A percentile compares a stretch with the other conserved stretches of the same genome.
phyloP scores from a whole-genome alignment of 805 yeast species.

The Candida broadrunensis region DNA sequence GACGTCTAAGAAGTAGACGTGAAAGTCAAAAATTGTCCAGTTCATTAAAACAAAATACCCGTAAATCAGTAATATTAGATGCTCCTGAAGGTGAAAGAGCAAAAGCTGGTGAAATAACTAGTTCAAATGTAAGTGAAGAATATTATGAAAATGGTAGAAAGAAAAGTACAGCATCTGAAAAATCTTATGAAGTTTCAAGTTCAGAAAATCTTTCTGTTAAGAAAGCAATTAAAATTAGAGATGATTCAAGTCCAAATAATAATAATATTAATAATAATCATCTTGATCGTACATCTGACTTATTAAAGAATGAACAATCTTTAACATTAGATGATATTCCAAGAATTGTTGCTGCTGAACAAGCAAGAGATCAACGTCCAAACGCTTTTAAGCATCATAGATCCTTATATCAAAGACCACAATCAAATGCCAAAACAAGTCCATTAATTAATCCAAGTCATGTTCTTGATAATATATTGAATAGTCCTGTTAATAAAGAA shows the following conservation, averaged over 20 bases:
- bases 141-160: slow-evolving; percentile 7
- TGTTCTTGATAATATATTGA: slow-evolving; percentile 7
- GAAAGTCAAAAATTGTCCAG: slow-evolving; percentile 57
- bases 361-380: slow-evolving; percentile 89
- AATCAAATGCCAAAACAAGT: slow-evolving; percentile 8
- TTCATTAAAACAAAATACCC: slow-evolving; percentile 56
- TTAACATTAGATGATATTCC: slow-evolving; percentile 95
- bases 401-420: slow-evolving; percentile 35
- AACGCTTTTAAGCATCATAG: slow-evolving; percentile 86
- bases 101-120: slow-evolving; percentile 7
- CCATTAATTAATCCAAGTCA: slow-evolving; percentile 4
- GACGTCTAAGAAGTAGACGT: slow-evolving; percentile 69
- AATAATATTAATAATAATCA: slow-evolving; percentile 27
- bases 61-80: slow-evolving; percentile 65
- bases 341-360: slow-evolving; percentile 94
- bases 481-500: not conserved
- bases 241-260: slow-evolving; percentile 33
- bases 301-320: slow-evolving; percentile 76
- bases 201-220: slow-evolving; percentile 23
- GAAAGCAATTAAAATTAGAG: slow-evolving; percentile 26
- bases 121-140: slow-evolving; percentile 11
- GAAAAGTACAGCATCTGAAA: slow-evolving; percentile 3
- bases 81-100: slow-evolving; percentile 53
- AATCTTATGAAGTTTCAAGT: slow-evolving; percentile 13
- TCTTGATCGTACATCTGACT: slow-evolving; percentile 63